Evolutionary conservation across 2,329 filamentous ascomycete species (phyloP), one percentile per base, ranked within the genome.

Genomic region (Cladosporium colombiae): DNA sequence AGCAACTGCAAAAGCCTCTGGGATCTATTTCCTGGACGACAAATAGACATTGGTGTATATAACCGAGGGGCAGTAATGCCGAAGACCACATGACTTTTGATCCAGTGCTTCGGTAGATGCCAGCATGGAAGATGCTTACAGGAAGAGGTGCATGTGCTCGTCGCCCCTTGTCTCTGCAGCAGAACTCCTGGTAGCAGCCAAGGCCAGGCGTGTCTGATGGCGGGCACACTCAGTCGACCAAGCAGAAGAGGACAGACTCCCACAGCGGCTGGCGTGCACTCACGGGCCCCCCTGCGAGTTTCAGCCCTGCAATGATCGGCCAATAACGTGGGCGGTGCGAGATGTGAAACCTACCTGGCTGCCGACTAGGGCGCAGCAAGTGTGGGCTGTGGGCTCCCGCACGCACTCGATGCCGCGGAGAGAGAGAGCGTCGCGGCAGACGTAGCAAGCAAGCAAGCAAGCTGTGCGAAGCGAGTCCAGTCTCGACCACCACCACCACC

Each of bases 231-330:
- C 33, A 57, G 11, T 6, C 33, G n/a, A 25, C 55, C n/a, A 35
- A 57, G 33, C 33, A 33, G 55, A 57, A 29, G 16, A 29, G 14
- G 7, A 40, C 11, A 35, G 11, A n/a, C 49, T 29, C 13, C 23
- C 55, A 57, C 53, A 37, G 53, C 53, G 53, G 53, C 53, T 37
- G 53, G 31, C 31, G 14, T 16, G 53, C 31, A 21, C n/a, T 7
- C 29, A 21, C 29, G 29, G 53, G 11, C 29, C 53, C 53, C 53
- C 25, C 7, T 7, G 33, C 37, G 16, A 6, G 55, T 57, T 57
- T 57, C 55, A 57, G 55, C 55, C 55, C 23, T 57, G 55, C 29
- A 23, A 57, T n/a, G n/a, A 40, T 29, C 55, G 23, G 55, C 55
- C 55, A 57, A 57, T 57, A n/a, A 25, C 33, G 29, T 31, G 29